Evolutionary conservation across 345 rosid species (phyloP), one percentile per base, ranked within the genome.

Genomic region (Turnera subulata): DNA sequence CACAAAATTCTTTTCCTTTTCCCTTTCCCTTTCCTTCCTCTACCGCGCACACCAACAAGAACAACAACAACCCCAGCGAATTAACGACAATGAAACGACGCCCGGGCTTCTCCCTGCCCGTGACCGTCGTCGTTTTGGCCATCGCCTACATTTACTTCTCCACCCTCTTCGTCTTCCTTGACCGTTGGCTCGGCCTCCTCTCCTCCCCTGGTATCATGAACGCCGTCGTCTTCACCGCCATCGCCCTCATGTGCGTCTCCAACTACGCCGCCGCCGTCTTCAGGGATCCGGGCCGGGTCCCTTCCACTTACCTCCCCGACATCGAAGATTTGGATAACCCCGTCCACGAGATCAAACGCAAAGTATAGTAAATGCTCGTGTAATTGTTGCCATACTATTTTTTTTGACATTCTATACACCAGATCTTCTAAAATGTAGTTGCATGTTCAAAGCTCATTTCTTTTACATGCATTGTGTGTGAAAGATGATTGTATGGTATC

Each of bases 241-340:
- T 84, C 32, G 86, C 97, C 62, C 17, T 84, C 64, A 72, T 84
- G 81, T 91, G 86, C 69, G 49, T 78, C 0, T 71, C 66, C 53
- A 88, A 67, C 71, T 91, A 91, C 71, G 58, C 61, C 61, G 55
- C 71, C 57, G 82, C 96, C 53, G 73, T 84, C 72, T 56, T 66
- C 64, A 78, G 81, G 67, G 95, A 91, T 84, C 96, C 97, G 62
- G 96, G 96, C 62, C 75, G 89, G 67, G 96, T 91, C 55, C 95
- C 95, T 10, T 35, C 61, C 46, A 59, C 71, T 52, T 91, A 79
- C 80, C 53, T 73, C 80, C 97, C 97, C 9, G 91, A 88, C 49
- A 56, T 88, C 37, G 96, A 91, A 76, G 96, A 82, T 58, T 66
- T 82, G 8, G 63, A 77, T 53, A 69, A 68, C 63, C 79, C 89